A percentile compares a stretch with the other conserved stretches of the same genome.
Evolutionary conservation across 257 asterid species (phyloP).

Genomic region (Fraxinus cuspidata): DNA sequence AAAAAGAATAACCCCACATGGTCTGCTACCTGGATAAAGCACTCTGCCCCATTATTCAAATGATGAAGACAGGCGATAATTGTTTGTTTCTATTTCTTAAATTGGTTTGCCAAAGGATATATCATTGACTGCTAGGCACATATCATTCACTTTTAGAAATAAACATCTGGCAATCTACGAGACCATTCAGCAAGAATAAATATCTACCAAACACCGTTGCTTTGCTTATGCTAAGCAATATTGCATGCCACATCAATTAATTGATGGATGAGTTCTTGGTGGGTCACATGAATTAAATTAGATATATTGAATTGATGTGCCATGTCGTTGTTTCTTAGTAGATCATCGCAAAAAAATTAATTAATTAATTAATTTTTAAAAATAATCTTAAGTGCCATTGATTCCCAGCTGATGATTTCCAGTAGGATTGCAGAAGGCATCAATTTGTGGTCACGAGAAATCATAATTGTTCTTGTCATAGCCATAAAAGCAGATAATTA

Average conservation of each 20-base stretch:
- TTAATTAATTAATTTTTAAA: no score
- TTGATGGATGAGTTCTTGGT: not conserved
- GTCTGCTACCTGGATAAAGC: not conserved
- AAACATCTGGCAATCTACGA: not conserved
- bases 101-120: not conserved
- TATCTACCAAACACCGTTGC: no score
- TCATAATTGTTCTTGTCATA: not conserved
- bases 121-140: not conserved
- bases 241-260: not conserved
- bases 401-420: not conserved
- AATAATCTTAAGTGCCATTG: not conserved
- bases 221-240: not conserved
- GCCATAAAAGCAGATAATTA: not conserved
- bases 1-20: not conserved
- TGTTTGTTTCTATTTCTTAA: not conserved
- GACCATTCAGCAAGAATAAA: not conserved
- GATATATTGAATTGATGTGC: not conserved
- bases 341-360: not conserved
- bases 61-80: not conserved
- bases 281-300: not conserved
- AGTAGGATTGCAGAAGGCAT: not conserved
- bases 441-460: not conserved
- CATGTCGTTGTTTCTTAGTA: not conserved
- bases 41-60: not conserved
- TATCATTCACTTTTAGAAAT: not conserved